Conservation (phyloP, 192 early-diverging fungal genomes). For the Phlyctochytrium arcticum region DNA sequence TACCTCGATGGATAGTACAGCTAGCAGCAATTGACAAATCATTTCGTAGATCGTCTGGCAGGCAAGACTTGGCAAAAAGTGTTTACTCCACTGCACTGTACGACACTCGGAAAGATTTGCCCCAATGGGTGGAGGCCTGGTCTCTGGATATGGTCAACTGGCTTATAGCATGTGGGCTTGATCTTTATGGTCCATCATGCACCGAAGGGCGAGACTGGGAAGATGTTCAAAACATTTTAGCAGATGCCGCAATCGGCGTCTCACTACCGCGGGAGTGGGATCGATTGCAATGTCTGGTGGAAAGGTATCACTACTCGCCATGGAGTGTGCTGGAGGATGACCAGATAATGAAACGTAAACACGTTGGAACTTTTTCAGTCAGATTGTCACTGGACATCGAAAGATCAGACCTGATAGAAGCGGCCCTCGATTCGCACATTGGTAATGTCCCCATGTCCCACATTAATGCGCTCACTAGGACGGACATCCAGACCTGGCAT, state of each 20-base stretch:
- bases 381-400: no score
- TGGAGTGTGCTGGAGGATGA: background rate
- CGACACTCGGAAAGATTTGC: background rate
- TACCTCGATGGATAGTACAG: slow-evolving; percentile 13
- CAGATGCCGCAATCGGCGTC: background rate
- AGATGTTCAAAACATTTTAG: background rate
- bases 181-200: background rate
- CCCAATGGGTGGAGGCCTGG: slow-evolving; percentile 2
- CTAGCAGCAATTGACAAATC: slow-evolving; percentile 3
- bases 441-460: background rate
- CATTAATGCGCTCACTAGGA: background rate
- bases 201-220: slow-evolving; percentile 5
- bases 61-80: no score
- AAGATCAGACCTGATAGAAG: no score
- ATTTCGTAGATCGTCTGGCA: background rate
- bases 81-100: background rate
- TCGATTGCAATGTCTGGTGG: background rate
- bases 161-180: background rate
- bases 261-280: background rate
- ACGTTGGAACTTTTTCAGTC: no score
- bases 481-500: background rate
- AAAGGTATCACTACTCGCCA: background rate
- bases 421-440: background rate
- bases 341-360: no score
- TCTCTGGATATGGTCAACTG: background rate